Evolutionary conservation across 257 asterid species (phyloP).

Genomic region (Solanum okadae): DNA sequence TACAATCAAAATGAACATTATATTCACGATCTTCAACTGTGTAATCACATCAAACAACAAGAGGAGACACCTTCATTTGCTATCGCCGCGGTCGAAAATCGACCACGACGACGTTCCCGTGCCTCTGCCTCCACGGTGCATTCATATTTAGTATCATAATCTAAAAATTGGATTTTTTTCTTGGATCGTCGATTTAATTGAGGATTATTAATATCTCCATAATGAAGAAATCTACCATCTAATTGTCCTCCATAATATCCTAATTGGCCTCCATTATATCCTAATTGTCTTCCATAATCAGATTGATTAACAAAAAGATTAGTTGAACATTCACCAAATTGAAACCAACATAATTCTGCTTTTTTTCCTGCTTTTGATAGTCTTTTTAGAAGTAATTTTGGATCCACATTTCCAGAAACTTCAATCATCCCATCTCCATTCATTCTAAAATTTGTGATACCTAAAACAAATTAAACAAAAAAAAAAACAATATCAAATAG

Average conservation of each 20-base stretch:
- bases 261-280: neutral
- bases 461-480: neutral
- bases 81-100: rapidly evolving
- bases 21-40: neutral
- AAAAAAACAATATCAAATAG: neutral
- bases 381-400: slow-evolving; percentile 8
- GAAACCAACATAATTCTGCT: slow-evolving; percentile 12
- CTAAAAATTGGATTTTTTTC: neutral
- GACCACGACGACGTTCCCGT: neutral
- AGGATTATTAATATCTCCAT: neutral
- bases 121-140: neutral
- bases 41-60: neutral
- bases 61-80: neutral
- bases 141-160: neutral
- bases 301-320: slow-evolving; percentile 4
- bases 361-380: slow-evolving; percentile 7
- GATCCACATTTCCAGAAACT: slow-evolving; percentile 19
- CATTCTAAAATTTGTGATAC: slow-evolving; percentile 11
- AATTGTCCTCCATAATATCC: neutral
- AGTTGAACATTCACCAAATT: slow-evolving; percentile 21
- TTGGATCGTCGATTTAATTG: neutral
- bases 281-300: neutral
- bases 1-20: neutral
- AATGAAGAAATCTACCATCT: neutral
- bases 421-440: slow-evolving; percentile 11